Base-by-base conservation (phyloP, 1,139 yeast species). In the Blastobotrys buckinghamii region DNA sequence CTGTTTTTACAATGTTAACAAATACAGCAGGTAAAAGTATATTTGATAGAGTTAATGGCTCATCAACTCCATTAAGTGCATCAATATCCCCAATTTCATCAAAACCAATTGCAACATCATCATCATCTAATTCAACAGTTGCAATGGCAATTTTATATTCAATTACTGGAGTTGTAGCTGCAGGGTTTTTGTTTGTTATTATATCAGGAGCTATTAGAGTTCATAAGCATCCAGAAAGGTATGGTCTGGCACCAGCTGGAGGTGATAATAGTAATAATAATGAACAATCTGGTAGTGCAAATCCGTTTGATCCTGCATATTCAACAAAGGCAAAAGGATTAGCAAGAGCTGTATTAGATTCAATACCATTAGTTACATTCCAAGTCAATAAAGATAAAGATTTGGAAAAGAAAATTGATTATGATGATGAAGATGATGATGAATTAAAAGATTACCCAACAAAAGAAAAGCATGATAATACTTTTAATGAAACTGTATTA, bases 301-400 rank as follows among this genome's bases (percentile, higher is more conserved):
- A 52, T 22, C 16, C 39, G 26, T 19, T 15, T 15, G 19, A 26
- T 20, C 37, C 24, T 7, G 55, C 48, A 22, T 57, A 58, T 37
- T 42, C 64, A 6, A 54, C 49, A 29, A 48, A 59, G 19, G 70
- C 70, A 12, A 60, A 59, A 29, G 70, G 70, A 1, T 55, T 67
- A 20, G 71, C 71, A 2, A 52, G 67, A 22, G 71, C 71, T 1
- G 69, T 67, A 20, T 54, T 67, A 37, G 71, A 67, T 51, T 63
- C 71, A 4, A 64, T 67, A 39, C 71, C 71, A 2, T 51, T 67
- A 16, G 68, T 67, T 15, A 53, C 60, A 32, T 61, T 64, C 24
- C 35, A 37, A 13, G 44, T 42, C 15, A 17, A 15, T 15, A 32
- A 42, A 16, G 29, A 44, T 16, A 16, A 22, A 22, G 36, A 33